Evolutionary conservation across 2,329 filamentous ascomycete species (phyloP), one percentile per base, ranked within the genome.

Genomic region (Truncatella angustata): DNA sequence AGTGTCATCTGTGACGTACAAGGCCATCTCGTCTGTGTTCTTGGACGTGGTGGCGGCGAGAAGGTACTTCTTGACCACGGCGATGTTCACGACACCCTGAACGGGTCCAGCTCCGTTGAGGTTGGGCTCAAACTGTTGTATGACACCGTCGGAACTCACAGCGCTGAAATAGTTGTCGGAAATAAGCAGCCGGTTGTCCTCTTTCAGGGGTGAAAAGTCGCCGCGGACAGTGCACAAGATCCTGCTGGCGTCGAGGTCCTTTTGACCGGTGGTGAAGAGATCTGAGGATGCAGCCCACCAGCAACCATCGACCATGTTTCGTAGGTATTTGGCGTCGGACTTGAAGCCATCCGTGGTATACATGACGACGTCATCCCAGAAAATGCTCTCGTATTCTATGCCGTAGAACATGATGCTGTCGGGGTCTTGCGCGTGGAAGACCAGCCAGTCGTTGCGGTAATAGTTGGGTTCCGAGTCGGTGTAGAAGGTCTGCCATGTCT

Each of bases 341-440:
- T 87, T 78, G 74, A 99, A 99, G 58, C 90, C 90, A 69, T 97
- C 87, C 12, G 80, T 85, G 3, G 94, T 97, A 68, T 96, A 97
- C 65, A 78, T 75, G 50, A 81, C 74, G 53, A 80, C 71, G 63
- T 87, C 82, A 55, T 80, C 74, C 68, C 87, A 91, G 62, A 82
- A 80, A 23, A 82, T 75, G 40, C 81, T 77, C 16, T 79, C 71
- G 66, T 88, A 92, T 56, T 85, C 76, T 76, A 87, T 83, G 65
- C 85, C 84, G 66, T 92, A 87, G 73, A 94, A 91, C 56, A 99
- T 82, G 57, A 97, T 88, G 72, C 90, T 90, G 63, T 93, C 83
- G 20, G 87, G 84, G 68, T 99, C 90, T 58, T 73, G 77, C 50
- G 90, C 91, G 70, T 97, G 91, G 73, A 96, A 99, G 59, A 77